Base-by-base conservation (phyloP, 164 flowering plant genomes). In the Akebia trifoliata region DNA sequence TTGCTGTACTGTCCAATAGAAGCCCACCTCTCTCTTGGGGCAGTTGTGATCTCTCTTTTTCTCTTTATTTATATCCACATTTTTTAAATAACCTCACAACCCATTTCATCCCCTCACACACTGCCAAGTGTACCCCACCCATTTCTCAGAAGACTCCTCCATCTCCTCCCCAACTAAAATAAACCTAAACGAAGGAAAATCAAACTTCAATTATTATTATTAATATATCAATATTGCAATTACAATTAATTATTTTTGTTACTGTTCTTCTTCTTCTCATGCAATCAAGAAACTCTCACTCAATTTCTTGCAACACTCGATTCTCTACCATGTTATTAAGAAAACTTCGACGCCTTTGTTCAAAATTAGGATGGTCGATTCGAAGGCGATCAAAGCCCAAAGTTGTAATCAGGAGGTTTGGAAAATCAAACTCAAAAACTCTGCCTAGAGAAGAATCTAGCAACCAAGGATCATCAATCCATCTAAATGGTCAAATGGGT, bases 351-450 rank as follows among this genome's bases (percentile, higher is more conserved):
- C 71, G 63, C 11, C 52, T 87, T 31, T 85, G 73, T 60, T 79
- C 85, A 14, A 73, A 72, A 54, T 29, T 90, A 8, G 45, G 74
- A 53, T 66, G 85, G 77, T 65, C 78, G 37, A 43, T 73, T 2
- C 50, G 81, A 76, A 55, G 76, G 48, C 73, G 74, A 1, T 62
- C 76, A 8, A 80, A 67, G 79, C 69, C 81, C 32, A 85, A 72
- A 71, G 62, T 85, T 39, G 63, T 81, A 17, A 73, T 90, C 64
- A 80, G 62, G 38, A 78, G 81, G 72, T 69, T 87, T 24, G 74
- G 79, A 12, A 83, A 63, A 65, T 59, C 61, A 21, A 68, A 42
- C 43, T 25, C 65, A 11, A 77, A 61, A 62, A 34, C 54, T 31
- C 64, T 30, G 25, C 31, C 62, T 7, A 54, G 51, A 62, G 64